Evolutionary conservation across 345 rosid species (phyloP).

Genomic region (Boechera divaricarpa): DNA sequence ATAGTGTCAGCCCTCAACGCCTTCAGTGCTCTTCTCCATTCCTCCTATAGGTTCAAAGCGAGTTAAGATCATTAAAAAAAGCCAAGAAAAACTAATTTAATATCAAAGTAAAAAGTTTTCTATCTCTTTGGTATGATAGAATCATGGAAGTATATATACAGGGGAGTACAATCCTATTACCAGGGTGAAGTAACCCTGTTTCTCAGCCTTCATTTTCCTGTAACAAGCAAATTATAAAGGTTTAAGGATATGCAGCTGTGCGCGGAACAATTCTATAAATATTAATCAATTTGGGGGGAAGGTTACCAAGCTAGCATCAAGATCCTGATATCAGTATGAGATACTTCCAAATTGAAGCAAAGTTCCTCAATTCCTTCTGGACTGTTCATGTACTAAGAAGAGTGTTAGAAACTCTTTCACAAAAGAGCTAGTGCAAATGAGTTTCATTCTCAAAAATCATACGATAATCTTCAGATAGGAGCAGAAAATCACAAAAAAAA

Average conservation of each 20-base stretch:
- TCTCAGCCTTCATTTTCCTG: constrained; percentile 99
- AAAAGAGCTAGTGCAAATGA: no score
- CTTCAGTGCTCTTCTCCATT: constrained; percentile 86
- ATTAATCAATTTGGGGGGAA: constrained; percentile 43
- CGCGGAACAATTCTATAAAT: neutral
- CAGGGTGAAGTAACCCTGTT: constrained; percentile 94
- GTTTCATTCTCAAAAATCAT: no score
- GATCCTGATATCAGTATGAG: constrained; percentile 79
- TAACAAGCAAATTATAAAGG: constrained; percentile 46
- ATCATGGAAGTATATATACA: no score
- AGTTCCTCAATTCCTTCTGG: constrained; percentile 86
- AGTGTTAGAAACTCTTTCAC: neutral
- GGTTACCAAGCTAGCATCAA: constrained; percentile 91
- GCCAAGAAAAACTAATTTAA: no score
- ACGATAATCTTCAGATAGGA: no score
- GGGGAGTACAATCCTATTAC: constrained; percentile 49
- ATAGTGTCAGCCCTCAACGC: constrained; percentile 67
- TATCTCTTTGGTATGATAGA: no score
- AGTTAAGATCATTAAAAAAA: neutral
- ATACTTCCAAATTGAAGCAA: constrained; percentile 73
- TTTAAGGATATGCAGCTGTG: constrained; percentile 21
- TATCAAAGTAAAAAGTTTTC: no score
- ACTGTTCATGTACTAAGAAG: constrained; percentile 50
- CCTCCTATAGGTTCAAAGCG: constrained; percentile 60
- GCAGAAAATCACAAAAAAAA: no score